Evolutionary conservation across 306 rosid species (phyloP), one percentile per base, ranked within the genome.

Genomic region (Citrullus colocynthis): DNA sequence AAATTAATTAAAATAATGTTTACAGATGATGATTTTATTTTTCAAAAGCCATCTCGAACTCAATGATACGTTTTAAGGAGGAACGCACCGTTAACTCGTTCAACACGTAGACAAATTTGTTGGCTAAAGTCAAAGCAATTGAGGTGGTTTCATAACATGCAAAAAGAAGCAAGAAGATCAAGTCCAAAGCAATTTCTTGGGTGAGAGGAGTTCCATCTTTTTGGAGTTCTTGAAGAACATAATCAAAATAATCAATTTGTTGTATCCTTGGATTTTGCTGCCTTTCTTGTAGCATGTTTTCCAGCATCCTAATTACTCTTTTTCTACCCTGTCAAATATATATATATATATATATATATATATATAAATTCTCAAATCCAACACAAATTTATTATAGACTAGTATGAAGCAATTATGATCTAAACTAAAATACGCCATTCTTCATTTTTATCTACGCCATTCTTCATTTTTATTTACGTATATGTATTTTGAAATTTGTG

Each of bases 221-320:
- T 52, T 44, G 51, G 15, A 89, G 88, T 59, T 89, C 93, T 82
- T 86, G 87, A 77, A 93, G 74, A 17, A 93, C 92, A 67, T 79
- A 84, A 82, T 93, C 97, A 62, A 89, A 93, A 80, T 90, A 93
- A 86, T 91, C 97, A 44, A 76, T 77, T 48, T 78, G 87, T 65
- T 88, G 60, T 82, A 90, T 86, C 78, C 85, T 88, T 3, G 83
- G 89, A 71, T 44, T 89, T 87, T 61, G 86, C 62, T 85, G 78
- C 69, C 98, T 85, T 87, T 93, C 96, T 45, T 89, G 86, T 78
- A 93, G 80, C 89, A 90, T 78, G 51, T 77, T 89, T 78, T 84
- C 87, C 66, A 93, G 86, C 96, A 91, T 85, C 82, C 83, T 80
- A 96, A 91, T 93, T 81, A 93, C 96, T 83, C 75, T 91, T 88